Base-by-base conservation (phyloP, 2,329 filamentous ascomycete species). In the Cryoendolithus antarcticus region DNA sequence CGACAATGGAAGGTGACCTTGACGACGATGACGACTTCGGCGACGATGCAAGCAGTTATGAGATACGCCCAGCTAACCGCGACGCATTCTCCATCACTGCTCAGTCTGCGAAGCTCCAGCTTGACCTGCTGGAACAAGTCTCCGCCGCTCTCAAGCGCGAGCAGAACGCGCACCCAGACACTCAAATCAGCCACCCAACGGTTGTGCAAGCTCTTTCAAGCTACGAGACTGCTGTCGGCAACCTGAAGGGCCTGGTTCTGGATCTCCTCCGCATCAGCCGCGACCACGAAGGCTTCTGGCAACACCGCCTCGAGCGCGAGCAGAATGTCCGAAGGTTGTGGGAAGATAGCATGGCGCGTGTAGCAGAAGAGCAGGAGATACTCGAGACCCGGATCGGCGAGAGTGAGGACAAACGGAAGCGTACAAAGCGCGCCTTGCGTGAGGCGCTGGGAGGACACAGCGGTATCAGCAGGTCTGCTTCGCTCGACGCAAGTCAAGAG, bases 321-420 rank as follows among this genome's bases (percentile, higher is more conserved):
- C 80, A 80, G 32, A 85, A 94, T 57, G 81, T 96, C 64, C 78
- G 91, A 30, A 80, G 84, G 43, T 84, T 98, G 77, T 98, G 91
- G 91, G 91, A 98, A 62, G 91, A 98, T 54, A 96, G 88, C 62
- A 95, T 98, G 91, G 86, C 91, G 8, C 80, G 88, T 52, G 82
- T 98, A n/a, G 91, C 88, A 11, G 79, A 77, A 40, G 91, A 98
- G 59, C 91, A 98, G 52, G 91, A 96, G 61, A 75, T 86, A 37
- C 72, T 98, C 1, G 86, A 96, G 58, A 84, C 77, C 30, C 81
- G 80, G 42, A 83, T 95, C 44, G 86, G 84, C 33, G 84, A 94
- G 61, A 84, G 86, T 1, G 89, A 96, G 59, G 75, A 82, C 56
- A 96, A 93, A 69, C 76, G 86, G 42, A 88, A 83, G 58, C 74